Percentiles rank a stretch among this genome's conserved stretches.
These are phyloP conservation scores for Xerocomus spinulosus DNA, from an alignment of 768 basidiomycete genomes.

Conservation along the genomic window DNA sequence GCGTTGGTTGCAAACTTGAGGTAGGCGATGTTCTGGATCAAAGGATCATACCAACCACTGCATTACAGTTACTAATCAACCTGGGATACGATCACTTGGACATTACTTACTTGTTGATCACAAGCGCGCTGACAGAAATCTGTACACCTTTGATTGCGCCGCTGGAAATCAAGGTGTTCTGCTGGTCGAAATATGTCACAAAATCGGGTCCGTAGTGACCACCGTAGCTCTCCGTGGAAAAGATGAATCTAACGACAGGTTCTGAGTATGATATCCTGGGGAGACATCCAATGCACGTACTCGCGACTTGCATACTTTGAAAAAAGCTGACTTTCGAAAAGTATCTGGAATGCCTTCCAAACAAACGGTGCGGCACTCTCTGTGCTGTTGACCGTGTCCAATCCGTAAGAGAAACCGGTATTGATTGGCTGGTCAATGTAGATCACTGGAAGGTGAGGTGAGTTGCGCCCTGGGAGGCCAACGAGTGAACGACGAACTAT, in stretches of 20 bases:
- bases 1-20: slow-evolving; percentile 57
- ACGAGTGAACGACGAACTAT: slow-evolving; percentile 40
- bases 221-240: slow-evolving; percentile 65
- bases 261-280: not conserved
- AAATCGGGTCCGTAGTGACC: slow-evolving; percentile 65
- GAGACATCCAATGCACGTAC: slow-evolving; percentile 31
- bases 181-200: slow-evolving; percentile 59
- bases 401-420: slow-evolving; percentile 60
- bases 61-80: not conserved
- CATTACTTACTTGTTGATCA: slow-evolving; percentile 54
- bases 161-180: slow-evolving; percentile 48
- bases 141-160: slow-evolving; percentile 45
- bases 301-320: slow-evolving; percentile 49
- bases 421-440: slow-evolving; percentile 70
- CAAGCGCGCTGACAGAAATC: slow-evolving; percentile 52
- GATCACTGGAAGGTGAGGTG: slow-evolving; percentile 42
- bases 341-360: slow-evolving; percentile 60
- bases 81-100: not conserved
- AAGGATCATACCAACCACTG: slow-evolving; percentile 65
- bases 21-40: slow-evolving; percentile 58
- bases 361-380: slow-evolving; percentile 51
- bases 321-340: slow-evolving; percentile 55
- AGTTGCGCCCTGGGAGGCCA: not conserved
- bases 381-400: slow-evolving; percentile 47
- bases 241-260: slow-evolving; percentile 43